Evolutionary conservation across 2,329 filamentous ascomycete species (phyloP).

Genomic region (Epichloe glyceriae): DNA sequence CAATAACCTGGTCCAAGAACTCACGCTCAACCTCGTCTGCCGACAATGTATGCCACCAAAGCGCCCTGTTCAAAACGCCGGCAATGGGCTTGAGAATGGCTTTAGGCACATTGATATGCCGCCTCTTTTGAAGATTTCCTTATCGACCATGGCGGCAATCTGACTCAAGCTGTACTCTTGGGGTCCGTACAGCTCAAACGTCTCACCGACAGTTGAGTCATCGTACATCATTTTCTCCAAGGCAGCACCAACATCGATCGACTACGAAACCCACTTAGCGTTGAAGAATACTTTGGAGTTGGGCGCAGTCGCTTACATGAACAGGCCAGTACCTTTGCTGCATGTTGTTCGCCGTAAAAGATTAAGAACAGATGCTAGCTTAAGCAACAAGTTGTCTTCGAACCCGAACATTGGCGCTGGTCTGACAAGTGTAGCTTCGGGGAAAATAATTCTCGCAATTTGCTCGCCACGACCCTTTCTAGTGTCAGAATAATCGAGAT

Average conservation of each 20-base stretch:
- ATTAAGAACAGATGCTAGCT: slow-evolving; percentile 67
- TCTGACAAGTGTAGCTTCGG: slow-evolving; percentile 91
- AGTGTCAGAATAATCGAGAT: not conserved
- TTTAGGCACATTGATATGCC: slow-evolving; percentile 87
- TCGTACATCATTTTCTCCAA: slow-evolving; percentile 85
- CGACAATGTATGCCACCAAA: slow-evolving; percentile 83
- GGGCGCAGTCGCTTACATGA: slow-evolving; percentile 47
- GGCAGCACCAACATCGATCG: slow-evolving; percentile 78
- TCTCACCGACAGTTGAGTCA: slow-evolving; percentile 79
- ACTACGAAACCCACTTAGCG: slow-evolving; percentile 30
- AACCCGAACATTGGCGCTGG: slow-evolving; percentile 90
- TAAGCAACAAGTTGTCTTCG: slow-evolving; percentile 83
- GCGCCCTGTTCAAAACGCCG: slow-evolving; percentile 59
- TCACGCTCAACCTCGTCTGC: slow-evolving; percentile 82
- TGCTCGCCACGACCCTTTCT: slow-evolving; percentile 62
- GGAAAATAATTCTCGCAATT: slow-evolving; percentile 77
- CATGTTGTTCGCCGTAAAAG: slow-evolving; percentile 88
- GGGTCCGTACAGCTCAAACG: slow-evolving; percentile 87
- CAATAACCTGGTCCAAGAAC: slow-evolving; percentile 85
- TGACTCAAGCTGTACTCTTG: slow-evolving; percentile 83
- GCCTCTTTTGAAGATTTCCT: slow-evolving; percentile 82
- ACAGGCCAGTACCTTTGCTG: slow-evolving; percentile 83
- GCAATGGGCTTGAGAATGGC: slow-evolving; percentile 62
- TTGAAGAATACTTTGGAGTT: not conserved
- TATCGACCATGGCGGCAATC: slow-evolving; percentile 77